Base-by-base conservation (phyloP, 495 filamentous ascomycete genomes). In the Tuber magnatum region DNA sequence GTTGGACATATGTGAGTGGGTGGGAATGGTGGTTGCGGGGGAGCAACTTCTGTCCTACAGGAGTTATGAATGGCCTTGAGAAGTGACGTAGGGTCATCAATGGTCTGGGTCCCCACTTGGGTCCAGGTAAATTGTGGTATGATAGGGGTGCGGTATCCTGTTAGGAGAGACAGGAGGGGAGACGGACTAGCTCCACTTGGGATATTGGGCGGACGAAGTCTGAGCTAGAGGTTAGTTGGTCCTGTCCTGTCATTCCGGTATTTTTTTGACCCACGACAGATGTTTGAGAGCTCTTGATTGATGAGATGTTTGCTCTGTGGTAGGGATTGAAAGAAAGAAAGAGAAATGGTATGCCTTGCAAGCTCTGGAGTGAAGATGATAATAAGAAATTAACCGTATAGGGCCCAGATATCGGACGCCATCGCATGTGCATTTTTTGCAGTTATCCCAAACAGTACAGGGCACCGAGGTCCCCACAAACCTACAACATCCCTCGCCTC, bases 401-500 rank as follows among this genome's bases (percentile, higher is more conserved):
- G 16, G 56, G 28, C 6, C 14, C 16, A 10, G 56, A 65, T 65
- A 65, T 65, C 5, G 18, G 14, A 65, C 56, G 56, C 56, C 28
- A 7, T 65, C 14, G 12, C 28, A 65, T 35, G 28, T 35, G 28
- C 56, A 6, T 65, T 65, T 16, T 35, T 18, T 61, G 10, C 28
- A 16, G 32, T 35, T 20, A 65, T 65, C 28, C 56, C 14, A 65
- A 65, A 65, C 14, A 65, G 56, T 28, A 65, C 20, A 20, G 4
- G 56, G 56, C 56, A 8, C 28, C 12, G n/a, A 35, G 9, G n/a
- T 12, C 61, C 43, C 39, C 43, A 24, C 48, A 56, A 72, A 73
- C 75, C 88, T 81, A 96, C 77, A 94, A 83, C 94, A 97, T 94
- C 46, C 83, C 87, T 80, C 89, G 92, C 81, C 93, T 90, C 93